Conservation (phyloP, 1,284 basidiomycete genomes). For the Leccinum griseonigrum region DNA sequence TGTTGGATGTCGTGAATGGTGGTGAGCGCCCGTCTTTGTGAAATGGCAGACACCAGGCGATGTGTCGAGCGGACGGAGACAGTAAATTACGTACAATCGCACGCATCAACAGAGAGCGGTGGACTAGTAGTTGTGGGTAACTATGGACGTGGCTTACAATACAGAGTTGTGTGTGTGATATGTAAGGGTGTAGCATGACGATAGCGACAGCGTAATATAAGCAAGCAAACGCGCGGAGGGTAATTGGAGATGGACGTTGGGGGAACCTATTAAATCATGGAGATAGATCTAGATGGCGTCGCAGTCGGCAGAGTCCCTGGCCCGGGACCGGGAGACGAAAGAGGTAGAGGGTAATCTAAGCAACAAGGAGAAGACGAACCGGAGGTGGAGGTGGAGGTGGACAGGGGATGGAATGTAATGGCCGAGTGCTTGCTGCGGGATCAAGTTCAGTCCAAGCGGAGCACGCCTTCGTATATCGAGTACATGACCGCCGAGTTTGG, state of each 20-base stretch:
- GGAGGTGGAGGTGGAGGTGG: background rate
- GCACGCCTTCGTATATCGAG: conserved; percentile 75
- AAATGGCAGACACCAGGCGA: background rate
- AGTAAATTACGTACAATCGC: no score
- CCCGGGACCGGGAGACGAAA: no score
- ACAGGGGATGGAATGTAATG: no score
- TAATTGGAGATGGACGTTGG: conserved; percentile 1
- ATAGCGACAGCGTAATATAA: conserved; percentile 16
- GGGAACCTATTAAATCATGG: conserved; percentile 16
- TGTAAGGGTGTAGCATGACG: background rate
- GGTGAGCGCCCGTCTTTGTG: background rate
- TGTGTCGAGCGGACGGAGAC: background rate
- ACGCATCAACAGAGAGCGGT: conserved; percentile 9
- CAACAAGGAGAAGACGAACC: background rate
- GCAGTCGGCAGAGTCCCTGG: background rate
- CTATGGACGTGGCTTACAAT: conserved; percentile 18
- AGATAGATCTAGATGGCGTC: conserved; percentile 19
- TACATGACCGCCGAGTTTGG: conserved; percentile 99
- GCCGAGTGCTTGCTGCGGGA: background rate
- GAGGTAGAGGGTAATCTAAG: no score
- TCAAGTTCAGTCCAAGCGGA: conserved; percentile 50
- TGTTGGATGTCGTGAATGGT: conserved; percentile 11
- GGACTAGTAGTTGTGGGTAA: conserved; percentile 27
- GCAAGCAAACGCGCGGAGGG: conserved; percentile 8
- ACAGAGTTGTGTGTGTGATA: conserved; percentile 14